Conservation (phyloP, 768 basidiomycete species). For the Lactifluus echinatus region DNA sequence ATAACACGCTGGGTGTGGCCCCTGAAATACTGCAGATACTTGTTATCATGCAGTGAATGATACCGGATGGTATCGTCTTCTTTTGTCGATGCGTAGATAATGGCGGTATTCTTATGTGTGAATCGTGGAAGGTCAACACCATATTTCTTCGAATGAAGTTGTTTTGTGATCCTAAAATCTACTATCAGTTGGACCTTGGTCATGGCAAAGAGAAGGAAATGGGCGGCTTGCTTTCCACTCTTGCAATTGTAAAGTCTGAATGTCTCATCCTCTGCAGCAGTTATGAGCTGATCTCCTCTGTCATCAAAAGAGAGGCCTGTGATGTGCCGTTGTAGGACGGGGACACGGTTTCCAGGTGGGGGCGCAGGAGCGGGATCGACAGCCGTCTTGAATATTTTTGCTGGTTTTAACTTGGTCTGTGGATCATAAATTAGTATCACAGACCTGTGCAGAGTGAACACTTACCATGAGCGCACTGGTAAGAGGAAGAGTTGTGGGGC, state of each 20-base stretch:
- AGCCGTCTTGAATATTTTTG: slow-evolving; percentile 78
- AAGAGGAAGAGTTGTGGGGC: slow-evolving; percentile 18
- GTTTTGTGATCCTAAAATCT: slow-evolving; percentile 57
- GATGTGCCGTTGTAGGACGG: slow-evolving; percentile 46
- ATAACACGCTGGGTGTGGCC: slow-evolving; percentile 88
- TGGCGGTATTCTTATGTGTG: slow-evolving; percentile 80
- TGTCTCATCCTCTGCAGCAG: slow-evolving; percentile 86
- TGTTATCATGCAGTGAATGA: slow-evolving; percentile 93
- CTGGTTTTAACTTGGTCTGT: slow-evolving; percentile 73
- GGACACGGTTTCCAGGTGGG: slow-evolving; percentile 32
- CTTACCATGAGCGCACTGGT: slow-evolving; percentile 29
- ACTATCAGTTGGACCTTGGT: slow-evolving; percentile 25
- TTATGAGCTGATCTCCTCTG: slow-evolving; percentile 76
- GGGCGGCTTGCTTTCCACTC: slow-evolving; percentile 80
- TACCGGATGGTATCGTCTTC: slow-evolving; percentile 93
- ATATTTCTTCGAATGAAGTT: slow-evolving; percentile 89
- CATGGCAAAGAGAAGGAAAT: slow-evolving; percentile 11
- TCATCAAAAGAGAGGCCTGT: slow-evolving; percentile 91
- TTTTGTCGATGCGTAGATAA: slow-evolving; percentile 89
- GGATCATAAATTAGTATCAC: neutral
- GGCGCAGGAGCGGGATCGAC: slow-evolving; percentile 54
- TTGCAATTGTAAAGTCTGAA: slow-evolving; percentile 85
- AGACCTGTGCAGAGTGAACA: no score
- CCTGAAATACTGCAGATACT: slow-evolving; percentile 90
- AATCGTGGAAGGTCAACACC: slow-evolving; percentile 92